Evolutionary conservation across 306 rosid species (phyloP).

Genomic region (Mimosa bimucronata): DNA sequence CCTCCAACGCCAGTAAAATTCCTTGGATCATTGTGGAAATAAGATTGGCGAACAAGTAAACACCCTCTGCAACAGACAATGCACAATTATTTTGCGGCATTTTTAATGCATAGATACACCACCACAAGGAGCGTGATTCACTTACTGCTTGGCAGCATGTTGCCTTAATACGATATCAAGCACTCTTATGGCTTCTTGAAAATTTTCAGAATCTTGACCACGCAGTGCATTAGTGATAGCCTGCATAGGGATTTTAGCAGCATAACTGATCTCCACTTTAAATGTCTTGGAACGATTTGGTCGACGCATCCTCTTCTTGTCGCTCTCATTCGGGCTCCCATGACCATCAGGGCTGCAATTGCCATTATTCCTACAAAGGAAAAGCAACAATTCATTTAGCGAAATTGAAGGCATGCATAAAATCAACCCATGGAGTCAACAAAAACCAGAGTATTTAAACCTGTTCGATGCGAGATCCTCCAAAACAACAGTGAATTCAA

Average conservation of each 20-base stretch:
- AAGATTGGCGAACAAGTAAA: slow-evolving; percentile 86
- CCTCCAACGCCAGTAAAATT: slow-evolving; percentile 79
- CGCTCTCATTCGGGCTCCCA: slow-evolving; percentile 67
- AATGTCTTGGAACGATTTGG: slow-evolving; percentile 64
- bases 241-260: slow-evolving; percentile 79
- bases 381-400: not conserved
- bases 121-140: not conserved
- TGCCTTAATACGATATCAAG: slow-evolving; percentile 84
- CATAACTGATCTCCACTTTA: slow-evolving; percentile 82
- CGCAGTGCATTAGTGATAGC: slow-evolving; percentile 78
- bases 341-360: slow-evolving; percentile 57
- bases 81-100: not conserved
- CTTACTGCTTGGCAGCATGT: slow-evolving; percentile 94
- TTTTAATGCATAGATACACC: not conserved
- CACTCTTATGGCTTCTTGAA: slow-evolving; percentile 86
- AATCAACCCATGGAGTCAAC: not conserved
- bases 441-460: slow-evolving; percentile 38
- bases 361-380: slow-evolving; percentile 60
- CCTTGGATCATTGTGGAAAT: slow-evolving; percentile 71
- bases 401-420: not conserved
- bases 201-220: slow-evolving; percentile 85
- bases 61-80: slow-evolving; percentile 72
- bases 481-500: slow-evolving; percentile 78
- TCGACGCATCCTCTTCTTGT: slow-evolving; percentile 74
- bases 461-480: slow-evolving; percentile 71